These are phyloP conservation scores for Sarcomyxa edulis DNA, from an alignment of 768 basidiomycete genomes.

Conservation along the genomic window DNA sequence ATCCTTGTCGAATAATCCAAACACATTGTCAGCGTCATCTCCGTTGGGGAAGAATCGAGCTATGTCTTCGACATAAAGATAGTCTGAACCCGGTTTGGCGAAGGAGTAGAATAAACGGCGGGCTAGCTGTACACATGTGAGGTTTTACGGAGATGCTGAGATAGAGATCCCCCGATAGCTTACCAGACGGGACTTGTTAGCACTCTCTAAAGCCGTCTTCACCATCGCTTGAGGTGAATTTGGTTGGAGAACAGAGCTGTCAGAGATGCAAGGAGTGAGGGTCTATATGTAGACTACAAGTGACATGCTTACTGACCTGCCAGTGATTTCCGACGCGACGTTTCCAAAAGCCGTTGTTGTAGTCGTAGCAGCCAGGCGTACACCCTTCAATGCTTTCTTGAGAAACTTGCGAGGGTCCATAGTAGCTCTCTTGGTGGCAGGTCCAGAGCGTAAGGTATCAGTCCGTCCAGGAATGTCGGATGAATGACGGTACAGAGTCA, in stretches of 20 bases:
- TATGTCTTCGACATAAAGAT: slow-evolving; percentile 64
- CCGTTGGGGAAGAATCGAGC: slow-evolving; percentile 58
- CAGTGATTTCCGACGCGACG: slow-evolving; percentile 50
- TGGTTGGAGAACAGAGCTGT: slow-evolving; percentile 76
- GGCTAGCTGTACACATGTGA: slow-evolving; percentile 50
- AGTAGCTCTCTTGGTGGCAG: slow-evolving; percentile 26
- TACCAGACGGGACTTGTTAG: slow-evolving; percentile 74
- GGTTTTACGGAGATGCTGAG: slow-evolving; percentile 3
- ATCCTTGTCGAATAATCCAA: slow-evolving; percentile 66
- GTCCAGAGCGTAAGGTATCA: slow-evolving; percentile 48
- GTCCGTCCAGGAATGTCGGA: slow-evolving; percentile 63
- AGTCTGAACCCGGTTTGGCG: slow-evolving; percentile 51
- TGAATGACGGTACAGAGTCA: slow-evolving; percentile 76
- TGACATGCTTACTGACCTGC: slow-evolving; percentile 27
- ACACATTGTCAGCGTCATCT: slow-evolving; percentile 66
- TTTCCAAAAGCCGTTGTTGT: slow-evolving; percentile 70
- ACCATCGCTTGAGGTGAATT: slow-evolving; percentile 83
- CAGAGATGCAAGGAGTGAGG: too few relatives aligned
- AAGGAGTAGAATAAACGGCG: slow-evolving; percentile 86
- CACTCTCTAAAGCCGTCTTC: slow-evolving; percentile 69
- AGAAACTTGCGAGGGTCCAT: slow-evolving; percentile 59
- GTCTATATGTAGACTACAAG: slow-evolving; percentile 1
- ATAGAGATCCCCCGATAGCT: slow-evolving; percentile 6
- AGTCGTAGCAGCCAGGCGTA: slow-evolving; percentile 68
- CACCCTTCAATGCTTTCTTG: slow-evolving; percentile 66